A percentile compares a stretch with the other conserved stretches of the same genome.
phyloP scores from a whole-genome alignment of 768 basidiomycete genomes.

The Lactarius indigo region DNA sequence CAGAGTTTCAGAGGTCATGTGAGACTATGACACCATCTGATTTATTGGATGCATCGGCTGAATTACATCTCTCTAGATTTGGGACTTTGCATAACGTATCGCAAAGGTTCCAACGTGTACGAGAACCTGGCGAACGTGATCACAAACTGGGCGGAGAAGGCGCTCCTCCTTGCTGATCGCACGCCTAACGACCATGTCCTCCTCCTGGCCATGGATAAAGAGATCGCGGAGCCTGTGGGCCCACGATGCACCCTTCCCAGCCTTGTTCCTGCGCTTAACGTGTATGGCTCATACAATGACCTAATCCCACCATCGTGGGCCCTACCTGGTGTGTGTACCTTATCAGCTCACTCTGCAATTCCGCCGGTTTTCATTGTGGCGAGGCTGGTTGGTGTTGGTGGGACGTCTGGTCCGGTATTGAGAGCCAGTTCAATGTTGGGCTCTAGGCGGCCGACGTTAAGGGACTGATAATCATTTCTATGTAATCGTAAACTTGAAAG shows the following conservation, averaged over 20 bases:
- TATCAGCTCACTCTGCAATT: no score
- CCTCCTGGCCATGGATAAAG: neutral
- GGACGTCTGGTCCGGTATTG: neutral
- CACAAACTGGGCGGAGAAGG: slow-evolving; percentile 4
- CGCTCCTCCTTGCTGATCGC: slow-evolving; percentile 3
- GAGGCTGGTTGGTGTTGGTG: neutral
- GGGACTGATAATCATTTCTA: neutral
- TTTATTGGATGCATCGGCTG: neutral
- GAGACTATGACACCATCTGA: neutral
- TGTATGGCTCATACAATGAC: slow-evolving; percentile 5
- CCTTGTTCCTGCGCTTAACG: neutral
- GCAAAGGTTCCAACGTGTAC: neutral
- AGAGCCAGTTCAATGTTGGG: neutral
- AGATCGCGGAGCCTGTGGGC: slow-evolving; percentile 5
- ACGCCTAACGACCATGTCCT: slow-evolving; percentile 13
- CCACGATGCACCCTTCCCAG: slow-evolving; percentile 1
- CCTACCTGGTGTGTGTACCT: no score
- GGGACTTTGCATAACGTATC: slow-evolving; percentile 11
- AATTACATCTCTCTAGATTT: slow-evolving; percentile 6
- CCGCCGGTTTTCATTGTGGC: no score
- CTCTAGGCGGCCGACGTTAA: neutral
- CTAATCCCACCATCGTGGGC: slow-evolving; percentile 11
- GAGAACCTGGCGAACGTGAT: slow-evolving; percentile 1
- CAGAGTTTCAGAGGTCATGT: slow-evolving; percentile 12
- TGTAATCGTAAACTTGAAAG: no score